Conservation (phyloP, 2,329 filamentous ascomycete species). For the Diaporthe citrichinensis region DNA sequence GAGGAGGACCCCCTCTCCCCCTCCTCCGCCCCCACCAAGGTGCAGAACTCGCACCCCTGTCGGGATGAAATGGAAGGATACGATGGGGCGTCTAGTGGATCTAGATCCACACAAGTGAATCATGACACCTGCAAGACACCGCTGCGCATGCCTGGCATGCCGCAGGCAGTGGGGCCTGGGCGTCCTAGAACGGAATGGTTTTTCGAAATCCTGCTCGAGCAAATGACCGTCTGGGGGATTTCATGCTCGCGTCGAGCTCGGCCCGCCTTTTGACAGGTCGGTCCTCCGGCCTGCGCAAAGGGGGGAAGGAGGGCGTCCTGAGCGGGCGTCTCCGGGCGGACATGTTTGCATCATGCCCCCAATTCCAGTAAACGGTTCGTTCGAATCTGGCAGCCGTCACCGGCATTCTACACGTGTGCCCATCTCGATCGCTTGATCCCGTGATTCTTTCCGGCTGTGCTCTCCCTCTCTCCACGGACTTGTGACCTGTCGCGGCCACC, state of each 20-base stretch:
- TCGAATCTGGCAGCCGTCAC: slow-evolving; percentile 12
- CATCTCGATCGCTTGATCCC: not conserved
- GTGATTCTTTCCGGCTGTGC: not conserved
- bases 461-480: not conserved
- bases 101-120: slow-evolving; percentile 33
- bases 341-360: slow-evolving; percentile 11
- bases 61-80: slow-evolving; percentile 26
- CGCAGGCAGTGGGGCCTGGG: not conserved
- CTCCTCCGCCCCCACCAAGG: not conserved
- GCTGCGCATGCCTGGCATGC: slow-evolving; percentile 13
- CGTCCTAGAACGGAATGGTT: slow-evolving; percentile 16
- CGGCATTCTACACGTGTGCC: not conserved
- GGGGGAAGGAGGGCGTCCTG: slow-evolving; percentile 4
- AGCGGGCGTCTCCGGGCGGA: not conserved
- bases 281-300: not conserved
- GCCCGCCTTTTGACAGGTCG: slow-evolving; percentile 27
- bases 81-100: slow-evolving; percentile 19
- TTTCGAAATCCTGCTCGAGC: slow-evolving; percentile 5
- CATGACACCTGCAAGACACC: slow-evolving; percentile 37
- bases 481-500: slow-evolving; percentile 14
- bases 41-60: slow-evolving; percentile 24
- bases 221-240: not conserved
- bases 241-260: slow-evolving; percentile 19
- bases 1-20: not conserved
- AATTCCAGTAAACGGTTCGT: not conserved